Evolutionary conservation across 2,329 filamentous ascomycete species (phyloP).

Genomic region (Xylariaceae sp.): DNA sequence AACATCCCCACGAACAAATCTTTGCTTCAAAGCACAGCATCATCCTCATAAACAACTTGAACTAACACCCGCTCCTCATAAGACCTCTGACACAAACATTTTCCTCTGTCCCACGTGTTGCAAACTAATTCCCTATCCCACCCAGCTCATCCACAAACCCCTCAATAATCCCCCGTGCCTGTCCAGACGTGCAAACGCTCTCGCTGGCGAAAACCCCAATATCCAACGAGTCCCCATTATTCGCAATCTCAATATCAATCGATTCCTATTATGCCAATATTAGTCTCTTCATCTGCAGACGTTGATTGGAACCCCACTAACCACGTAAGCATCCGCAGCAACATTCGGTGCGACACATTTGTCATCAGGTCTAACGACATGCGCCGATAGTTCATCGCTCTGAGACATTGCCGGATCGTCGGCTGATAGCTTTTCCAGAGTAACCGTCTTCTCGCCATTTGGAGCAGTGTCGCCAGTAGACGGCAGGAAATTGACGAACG

Average conservation of each 20-base stretch:
- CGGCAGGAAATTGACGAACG: conserved; percentile 78
- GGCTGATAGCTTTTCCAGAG: conserved; percentile 9
- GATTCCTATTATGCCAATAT: conserved; percentile 21
- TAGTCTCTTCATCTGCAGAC: neutral
- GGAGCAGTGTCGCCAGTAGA: neutral
- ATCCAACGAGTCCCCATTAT: conserved; percentile 23
- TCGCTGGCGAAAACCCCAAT: conserved; percentile 27
- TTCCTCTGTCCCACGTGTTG: no score
- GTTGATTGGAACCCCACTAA: conserved; percentile 7
- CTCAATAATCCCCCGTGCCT: conserved; percentile 17
- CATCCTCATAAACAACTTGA: no score
- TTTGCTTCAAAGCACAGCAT: no score
- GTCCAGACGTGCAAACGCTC: conserved; percentile 11
- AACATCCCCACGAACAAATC: no score
- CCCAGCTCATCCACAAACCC: conserved; percentile 15
- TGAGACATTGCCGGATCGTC: neutral
- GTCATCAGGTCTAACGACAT: conserved; percentile 10
- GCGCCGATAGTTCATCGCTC: conserved; percentile 1
- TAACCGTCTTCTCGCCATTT: neutral
- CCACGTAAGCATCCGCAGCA: conserved; percentile 11
- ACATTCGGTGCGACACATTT: conserved; percentile 11
- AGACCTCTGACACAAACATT: no score
- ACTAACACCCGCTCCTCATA: no score
- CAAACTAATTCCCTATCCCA: no score
- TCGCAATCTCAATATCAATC: conserved; percentile 27